Evolutionary conservation across 768 basidiomycete genomes (phyloP), one percentile per base, ranked within the genome.

Genomic region (Lentinula detonsa): DNA sequence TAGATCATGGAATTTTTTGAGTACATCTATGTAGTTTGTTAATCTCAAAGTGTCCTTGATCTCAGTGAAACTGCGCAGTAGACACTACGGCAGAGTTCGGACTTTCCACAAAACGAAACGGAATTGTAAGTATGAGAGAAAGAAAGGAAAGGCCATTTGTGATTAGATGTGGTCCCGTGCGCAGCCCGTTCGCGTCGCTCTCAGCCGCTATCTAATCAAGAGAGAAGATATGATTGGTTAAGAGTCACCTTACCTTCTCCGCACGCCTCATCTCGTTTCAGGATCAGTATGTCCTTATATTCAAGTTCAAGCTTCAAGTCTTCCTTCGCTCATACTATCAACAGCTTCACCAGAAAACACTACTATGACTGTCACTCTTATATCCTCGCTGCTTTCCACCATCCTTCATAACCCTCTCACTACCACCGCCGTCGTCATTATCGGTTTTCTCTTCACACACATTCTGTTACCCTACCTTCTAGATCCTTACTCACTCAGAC

Each of bases 131-230:
- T 23, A 23, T 23, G 23, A 23, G 23, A 23, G 23, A 23, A 23
- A 23, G 23, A 23, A 23, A 23, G 23, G 23, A 23, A 23, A 23
- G 23, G 23, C 23, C 23, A 23, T 23, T 23, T 23, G 28, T 28
- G 28, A 28, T 28, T 28, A 28, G 28, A 28, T 28, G 28, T 28
- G 28, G 28, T 28, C 55, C 31, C 55, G 55, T 56, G 55, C 31
- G 23, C 15, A 31, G 55, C 55, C 55, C 55, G 55, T 43, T 56
- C 40, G 55, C 40, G 39, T 56, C 55, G 55, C 55, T 40, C 28
- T 3, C 23, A 23, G 23, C 23, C 55, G 11, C 55, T n/a, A 28
- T 56, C 39, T 21, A 39, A 18, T 52, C 51, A 35, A 18, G 51
- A n/a, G 10, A 7, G 53, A 39, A 28, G 28, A 13, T 56, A 3